These are phyloP conservation scores for Wickerhamiella nectarea DNA, from an alignment of 805 yeast genomes.

Conservation along the genomic window DNA sequence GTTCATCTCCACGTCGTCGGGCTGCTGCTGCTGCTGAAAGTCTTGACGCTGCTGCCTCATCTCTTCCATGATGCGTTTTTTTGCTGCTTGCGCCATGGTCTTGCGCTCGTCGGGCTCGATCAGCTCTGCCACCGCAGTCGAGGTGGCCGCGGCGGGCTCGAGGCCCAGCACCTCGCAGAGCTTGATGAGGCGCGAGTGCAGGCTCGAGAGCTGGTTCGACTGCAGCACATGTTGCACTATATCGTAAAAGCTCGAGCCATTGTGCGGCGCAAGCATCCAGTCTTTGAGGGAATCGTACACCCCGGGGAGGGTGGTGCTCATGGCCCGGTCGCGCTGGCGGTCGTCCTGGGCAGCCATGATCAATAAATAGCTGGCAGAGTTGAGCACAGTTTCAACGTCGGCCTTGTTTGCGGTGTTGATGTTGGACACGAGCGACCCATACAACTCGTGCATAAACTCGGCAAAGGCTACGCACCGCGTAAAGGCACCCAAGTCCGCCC, in stretches of 20 bases:
- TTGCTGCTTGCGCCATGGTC: slow-evolving; percentile 53
- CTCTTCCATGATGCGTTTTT: slow-evolving; percentile 58
- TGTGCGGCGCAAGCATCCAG: slow-evolving; percentile 9
- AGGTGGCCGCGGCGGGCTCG: slow-evolving; percentile 11
- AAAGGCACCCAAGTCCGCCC: slow-evolving; percentile 21
- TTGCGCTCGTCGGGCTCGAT: slow-evolving; percentile 39
- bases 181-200: slow-evolving; percentile 11
- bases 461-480: slow-evolving; percentile 22
- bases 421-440: slow-evolving; percentile 9
- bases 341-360: slow-evolving; percentile 44
- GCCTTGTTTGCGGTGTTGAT: slow-evolving; percentile 27
- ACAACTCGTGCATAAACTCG: slow-evolving; percentile 14
- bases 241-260: slow-evolving; percentile 13
- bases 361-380: slow-evolving; percentile 49
- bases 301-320: slow-evolving; percentile 1
- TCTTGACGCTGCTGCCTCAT: slow-evolving; percentile 70
- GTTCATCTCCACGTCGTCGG: slow-evolving; percentile 15
- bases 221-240: slow-evolving; percentile 11
- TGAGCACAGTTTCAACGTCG: slow-evolving; percentile 43
- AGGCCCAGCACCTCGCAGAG: slow-evolving; percentile 9
- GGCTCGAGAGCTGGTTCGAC: background rate
- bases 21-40: slow-evolving; percentile 29
- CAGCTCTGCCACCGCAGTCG: slow-evolving; percentile 14
- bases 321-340: slow-evolving; percentile 10
- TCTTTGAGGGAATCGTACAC: slow-evolving; percentile 9